Evolutionary conservation across 2,329 filamentous ascomycete species (phyloP), one percentile per base, ranked within the genome.

Genomic region (Dactylellina sp.): DNA sequence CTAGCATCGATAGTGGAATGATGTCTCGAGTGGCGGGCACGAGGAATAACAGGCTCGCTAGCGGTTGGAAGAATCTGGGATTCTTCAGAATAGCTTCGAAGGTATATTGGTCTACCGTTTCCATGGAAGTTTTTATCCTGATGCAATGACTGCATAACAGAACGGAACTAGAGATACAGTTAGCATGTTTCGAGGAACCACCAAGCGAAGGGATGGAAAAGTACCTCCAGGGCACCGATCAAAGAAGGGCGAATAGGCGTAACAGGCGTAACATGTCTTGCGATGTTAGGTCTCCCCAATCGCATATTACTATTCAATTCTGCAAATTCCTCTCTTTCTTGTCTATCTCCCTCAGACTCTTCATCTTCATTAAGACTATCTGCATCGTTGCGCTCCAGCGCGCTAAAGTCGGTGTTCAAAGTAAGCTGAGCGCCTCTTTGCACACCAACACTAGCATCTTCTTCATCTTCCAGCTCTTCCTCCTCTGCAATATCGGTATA

Each of bases 221-320:
- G 47, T 76, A 78, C 77, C 60, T 99, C 95, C 66, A 99, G 84
- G 7, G 92, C 95, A 46, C 95, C 95, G 2, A 99, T 90, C 50
- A 99, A 83, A 83, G 95, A 98, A 0, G 95, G 94, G 46, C 95
- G 87, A 75, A 99, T 97, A 0, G 78, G 91, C 5, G 89, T 94
- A 74, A 93, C 86, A 1, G 92, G 88, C 50, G 85, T 92, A 76
- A 56, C 89, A 89, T 76, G 90, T 88, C 75, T 88, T 86, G 47
- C 85, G 85, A 72, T 52, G 50, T 87, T 85, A 32, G 84, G 83
- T 20, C 92, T 87, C 76, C 88, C 89, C 25, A 98, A 85, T 65
- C 94, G 90, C 95, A 99, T 99, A 80, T 92, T 97, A 80, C 89
- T 95, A 40, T 90, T 89, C 79, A 99, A 87, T 81, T 98, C 93